Conservation (phyloP, 2,329 filamentous ascomycete genomes). For the Sclerotinia subarctica region DNA sequence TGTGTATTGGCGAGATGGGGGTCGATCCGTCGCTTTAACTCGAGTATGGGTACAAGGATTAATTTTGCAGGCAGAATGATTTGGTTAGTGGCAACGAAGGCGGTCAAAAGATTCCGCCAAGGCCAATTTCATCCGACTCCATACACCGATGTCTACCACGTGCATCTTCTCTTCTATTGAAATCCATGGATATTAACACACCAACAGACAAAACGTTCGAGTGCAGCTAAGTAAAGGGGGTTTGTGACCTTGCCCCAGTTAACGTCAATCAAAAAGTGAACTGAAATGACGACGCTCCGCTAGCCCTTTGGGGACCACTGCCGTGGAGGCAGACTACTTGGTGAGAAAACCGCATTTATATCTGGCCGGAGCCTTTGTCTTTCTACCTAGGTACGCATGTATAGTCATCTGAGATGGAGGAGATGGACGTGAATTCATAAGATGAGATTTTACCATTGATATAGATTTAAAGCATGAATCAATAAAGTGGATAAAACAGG, state of each 20-base stretch:
- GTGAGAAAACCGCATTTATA: too few relatives aligned
- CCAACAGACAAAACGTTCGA: background rate
- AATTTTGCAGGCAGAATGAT: background rate
- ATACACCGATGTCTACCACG: background rate
- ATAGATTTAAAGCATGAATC: background rate
- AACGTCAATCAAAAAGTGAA: background rate
- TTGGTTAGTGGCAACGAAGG: background rate
- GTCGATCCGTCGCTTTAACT: too few relatives aligned
- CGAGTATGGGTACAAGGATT: too few relatives aligned
- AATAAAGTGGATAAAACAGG: background rate
- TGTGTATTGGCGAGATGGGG: too few relatives aligned
- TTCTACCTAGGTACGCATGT: background rate
- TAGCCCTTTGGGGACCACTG: background rate
- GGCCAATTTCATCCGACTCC: too few relatives aligned
- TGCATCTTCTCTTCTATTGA: too few relatives aligned
- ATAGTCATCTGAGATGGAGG: too few relatives aligned
- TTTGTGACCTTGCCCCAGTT: background rate
- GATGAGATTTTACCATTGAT: background rate
- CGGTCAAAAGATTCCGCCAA: background rate
- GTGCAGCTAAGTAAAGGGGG: background rate
- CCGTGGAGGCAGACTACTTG: constrained; percentile 4
- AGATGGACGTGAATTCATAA: background rate
- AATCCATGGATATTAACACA: background rate
- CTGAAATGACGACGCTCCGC: background rate
- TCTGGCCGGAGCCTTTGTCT: background rate